Evolutionary conservation across 176 grass and related monocot genomes (phyloP).

Genomic region (bread wheat (Triticum aestivum)): IWGSC_CS_RefSeq_v2.1 NC_057803.1:747967902-747968401

Average conservation of each 20-base stretch:
- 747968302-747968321: neutral
- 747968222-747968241: conserved; percentile 14
- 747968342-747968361: neutral
- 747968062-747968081: conserved; percentile 98
- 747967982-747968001: conserved; percentile 84
- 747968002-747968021: conserved; percentile 92
- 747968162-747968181: neutral
- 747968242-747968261: conserved; percentile 20
- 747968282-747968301: neutral
- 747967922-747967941: conserved; percentile 83
- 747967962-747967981: conserved; percentile 91
- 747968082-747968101: conserved; percentile 91
- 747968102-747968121: conserved; percentile 58
- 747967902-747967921: conserved; percentile 88
- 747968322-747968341: neutral
- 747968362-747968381: neutral
- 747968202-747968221: conserved; percentile 45
- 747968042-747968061: conserved; percentile 79
- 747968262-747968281: neutral
- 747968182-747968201: conserved; percentile 36
- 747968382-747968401: neutral
- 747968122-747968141: conserved; percentile 82
- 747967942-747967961: conserved; percentile 97
- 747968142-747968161: neutral
- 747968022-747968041: conserved; percentile 93